Evolutionary conservation across 176 grass and related monocot species (phyloP), one percentile per base, ranked within the genome.

Genomic region (Alloteropsis semialata): DNA sequence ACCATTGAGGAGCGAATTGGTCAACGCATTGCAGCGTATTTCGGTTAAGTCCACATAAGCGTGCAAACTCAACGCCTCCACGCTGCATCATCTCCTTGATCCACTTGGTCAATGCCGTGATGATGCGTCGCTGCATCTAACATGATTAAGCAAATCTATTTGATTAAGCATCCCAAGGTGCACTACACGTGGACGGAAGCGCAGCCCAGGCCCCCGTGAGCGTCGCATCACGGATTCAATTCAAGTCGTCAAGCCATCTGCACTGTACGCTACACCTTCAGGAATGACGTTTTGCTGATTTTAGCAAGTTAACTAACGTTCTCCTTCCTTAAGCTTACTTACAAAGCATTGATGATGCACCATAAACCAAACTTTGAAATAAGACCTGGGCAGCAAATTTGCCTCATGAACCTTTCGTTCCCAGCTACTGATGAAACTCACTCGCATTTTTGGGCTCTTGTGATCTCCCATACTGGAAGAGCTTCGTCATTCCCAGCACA

Each of bases 401-500:
- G 42, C 69, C n/a, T 41, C 50, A 54, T 43, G 7, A 33, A 50
- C 29, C 9, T 44, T 45, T 41, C 21, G n/a, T 46, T 17, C 7
- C 66, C 37, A 13, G 17, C 81, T 4, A 30, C 41, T 28, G 21
- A 37, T 44, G 17, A 44, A 53, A 79, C 8, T 98, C 82, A 98
- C 80, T 90, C 92, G 28, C 84, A 91, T 72, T 78, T 98, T 84
- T 92, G 92, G 34, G 89, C 88, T 79, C 84, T 84, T 2, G 85
- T 88, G 48, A 98, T 91, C 84, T 98, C 96, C 91, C 93, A 95
- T 34, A 59, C 42, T 6, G 86, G 74, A 74, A 88, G 32, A 38
- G 77, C 11, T 60, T 80, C 49, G 29, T 87, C 34, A 17, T 62
- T 48, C 69, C 37, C 61, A 12, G 30, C 22, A 81, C 67, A 83